These are phyloP conservation scores for Cyclotella baltica DNA, from an alignment of 108 stramenopile species.

Conservation along the genomic window DNA sequence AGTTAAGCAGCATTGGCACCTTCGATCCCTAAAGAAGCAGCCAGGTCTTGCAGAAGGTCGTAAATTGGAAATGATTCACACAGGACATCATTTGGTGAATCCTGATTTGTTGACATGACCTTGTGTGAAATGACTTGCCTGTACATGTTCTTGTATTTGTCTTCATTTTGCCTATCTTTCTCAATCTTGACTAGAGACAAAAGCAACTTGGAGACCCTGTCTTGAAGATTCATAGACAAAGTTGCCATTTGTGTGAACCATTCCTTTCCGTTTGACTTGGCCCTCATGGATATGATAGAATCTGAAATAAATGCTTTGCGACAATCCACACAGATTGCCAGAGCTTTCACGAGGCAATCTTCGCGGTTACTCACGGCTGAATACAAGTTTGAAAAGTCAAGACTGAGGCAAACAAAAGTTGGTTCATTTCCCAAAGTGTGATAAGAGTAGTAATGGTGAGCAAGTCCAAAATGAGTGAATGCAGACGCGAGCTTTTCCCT, in stretches of 20 bases:
- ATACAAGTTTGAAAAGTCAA: constrained; percentile 81
- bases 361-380: constrained; percentile 71
- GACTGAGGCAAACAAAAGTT: constrained; percentile 79
- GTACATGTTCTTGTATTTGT: constrained; percentile 75
- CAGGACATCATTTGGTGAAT: neutral
- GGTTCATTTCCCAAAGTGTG: constrained; percentile 68
- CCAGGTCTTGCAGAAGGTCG: neutral
- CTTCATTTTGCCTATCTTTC: constrained; percentile 22
- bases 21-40: neutral
- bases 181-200: constrained; percentile 73
- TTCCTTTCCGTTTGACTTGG: constrained; percentile 18
- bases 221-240: constrained; percentile 66
- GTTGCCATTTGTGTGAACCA: constrained; percentile 80
- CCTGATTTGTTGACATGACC: neutral
- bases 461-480: constrained; percentile 70
- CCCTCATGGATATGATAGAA: constrained; percentile 23
- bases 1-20: neutral
- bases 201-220: constrained; percentile 74
- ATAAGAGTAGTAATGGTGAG: constrained; percentile 71
- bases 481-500: constrained; percentile 81
- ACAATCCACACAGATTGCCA: constrained; percentile 78
- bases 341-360: constrained; percentile 72
- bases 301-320: constrained; percentile 61
- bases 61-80: neutral
- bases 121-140: constrained; percentile 30